Base-by-base conservation (phyloP, 1,284 basidiomycete genomes). In the Austroboletus novae-zelandiae region DNA sequence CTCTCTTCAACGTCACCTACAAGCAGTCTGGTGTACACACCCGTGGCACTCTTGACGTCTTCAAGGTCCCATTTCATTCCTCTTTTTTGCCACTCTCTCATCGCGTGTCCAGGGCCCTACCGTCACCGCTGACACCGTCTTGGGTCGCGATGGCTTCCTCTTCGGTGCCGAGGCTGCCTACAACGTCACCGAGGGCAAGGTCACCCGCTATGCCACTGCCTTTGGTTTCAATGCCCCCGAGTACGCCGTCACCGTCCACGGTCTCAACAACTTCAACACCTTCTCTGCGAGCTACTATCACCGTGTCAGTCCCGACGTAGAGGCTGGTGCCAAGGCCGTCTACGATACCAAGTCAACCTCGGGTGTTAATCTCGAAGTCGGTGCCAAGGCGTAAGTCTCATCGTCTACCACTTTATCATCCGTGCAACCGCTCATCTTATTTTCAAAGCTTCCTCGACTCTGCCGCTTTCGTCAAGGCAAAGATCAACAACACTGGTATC, bases 221-320 rank as follows among this genome's bases (percentile, higher is more conserved):
- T 71, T 93, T 59, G 97, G 95, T 67, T 98, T 89, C 84, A 92
- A 89, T 68, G 95, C 95, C 44, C 92, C 95, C 46, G 93, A 98
- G 73, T 99, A 98, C 77, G 92, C 94, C 59, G 84, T 98, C 71
- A 94, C 96, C 63, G 66, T 98, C 55, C 94, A 98, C 76, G 94
- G 89, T 58, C 84, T 98, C 67, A 89, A 92, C 79, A 98, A 98
- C 84, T 75, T 98, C 71, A 90, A 88, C 67, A 88, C 88, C 66
- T 98, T 94, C 81, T 82, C 89, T 55, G 97, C 96, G 61, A 93
- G 89, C 73, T 99, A 98, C 84, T 99, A 98, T 82, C 97, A 99
- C 85, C 91, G 91, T 63, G 95, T 99, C 69, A 91, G 81, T 72
- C 70, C 76, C 62, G 95, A 98, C 69, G 94, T 98, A 55, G 96